Evolutionary conservation across 148 eudicot species (phyloP).

Genomic region (Chenopodium formosanum): DNA sequence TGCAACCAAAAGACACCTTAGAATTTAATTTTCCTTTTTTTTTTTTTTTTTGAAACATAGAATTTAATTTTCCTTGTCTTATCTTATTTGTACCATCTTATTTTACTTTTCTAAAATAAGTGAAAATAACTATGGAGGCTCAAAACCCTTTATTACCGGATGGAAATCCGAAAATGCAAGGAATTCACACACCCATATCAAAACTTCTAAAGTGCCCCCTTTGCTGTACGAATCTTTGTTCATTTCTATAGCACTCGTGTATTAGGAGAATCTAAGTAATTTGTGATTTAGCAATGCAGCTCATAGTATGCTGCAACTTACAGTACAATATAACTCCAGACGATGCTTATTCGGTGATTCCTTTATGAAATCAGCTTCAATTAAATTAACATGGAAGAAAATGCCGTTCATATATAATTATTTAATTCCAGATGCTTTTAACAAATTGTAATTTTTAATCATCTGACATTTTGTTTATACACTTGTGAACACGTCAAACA

Average conservation of each 20-base stretch:
- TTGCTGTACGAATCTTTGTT: too few relatives aligned
- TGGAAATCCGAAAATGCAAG: too few relatives aligned
- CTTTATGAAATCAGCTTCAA: neutral
- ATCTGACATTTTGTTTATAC: neutral
- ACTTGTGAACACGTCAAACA: conserved; percentile 3
- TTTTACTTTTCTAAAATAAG: too few relatives aligned
- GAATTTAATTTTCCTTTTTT: too few relatives aligned
- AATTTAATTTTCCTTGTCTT: too few relatives aligned
- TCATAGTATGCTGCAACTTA: neutral
- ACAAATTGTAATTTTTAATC: neutral
- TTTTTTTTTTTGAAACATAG: too few relatives aligned
- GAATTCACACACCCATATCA: too few relatives aligned
- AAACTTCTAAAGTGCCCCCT: too few relatives aligned
- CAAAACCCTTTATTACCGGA: too few relatives aligned
- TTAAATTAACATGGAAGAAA: neutral
- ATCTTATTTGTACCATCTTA: too few relatives aligned
- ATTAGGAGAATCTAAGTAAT: neutral
- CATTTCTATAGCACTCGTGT: neutral
- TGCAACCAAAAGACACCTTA: too few relatives aligned
- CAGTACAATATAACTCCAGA: neutral
- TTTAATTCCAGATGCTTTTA: neutral
- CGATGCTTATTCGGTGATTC: conserved; percentile 5
- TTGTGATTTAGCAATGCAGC: neutral
- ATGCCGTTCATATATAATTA: neutral
- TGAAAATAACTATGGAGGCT: too few relatives aligned